Base-by-base conservation (phyloP, 2,329 filamentous ascomycete genomes). In the Ceratocystis smalleyi region DNA sequence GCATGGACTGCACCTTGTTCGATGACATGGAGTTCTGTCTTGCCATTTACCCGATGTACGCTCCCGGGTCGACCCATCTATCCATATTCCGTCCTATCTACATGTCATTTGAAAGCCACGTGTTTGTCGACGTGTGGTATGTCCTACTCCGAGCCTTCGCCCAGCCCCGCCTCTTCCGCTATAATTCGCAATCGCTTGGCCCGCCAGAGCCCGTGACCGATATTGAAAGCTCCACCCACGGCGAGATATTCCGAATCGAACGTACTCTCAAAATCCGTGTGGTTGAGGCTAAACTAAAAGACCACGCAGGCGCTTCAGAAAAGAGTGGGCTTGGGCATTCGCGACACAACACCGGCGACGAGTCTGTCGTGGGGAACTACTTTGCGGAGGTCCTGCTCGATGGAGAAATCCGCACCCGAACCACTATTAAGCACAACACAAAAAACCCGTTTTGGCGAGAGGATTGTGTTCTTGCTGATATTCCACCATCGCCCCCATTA, bases 91-190 rank as follows among this genome's bases (percentile, higher is more conserved):
- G 89, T n/a, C 92, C 94, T 0, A 85, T 97, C 43, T 96, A 95
- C 72, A 78, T 99, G 43, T 88, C 89, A 2, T 76, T 96, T 55
- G 92, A 97, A 69, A 91, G 84, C 30, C 83, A 91, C 51, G 84
- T 95, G 5, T 79, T 95, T n/a, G 96, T 95, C 70, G 94, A 99
- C 72, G 94, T 96, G 12, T 99, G 94, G 94, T 92, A 95, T 70
- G 91, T 96, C 5, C 77, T 99, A 8, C 74, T 99, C 35, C 84
- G 92, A 67, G 91, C 92, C 0, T 96, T 96, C 73, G 90, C 92
- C 0, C 86, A 95, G 57, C 92, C 94, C 0, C 91, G 96, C 70
- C 79, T 97, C 12, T 97, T 96, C 71, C 89, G 85, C 1, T 72
- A 83, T 17, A 78, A 82, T 49, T 69, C 77, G 8, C 71, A 76